Conservation (phyloP, 1,139 yeast genomes). For the Lodderomyces jiufengensis region DNA sequence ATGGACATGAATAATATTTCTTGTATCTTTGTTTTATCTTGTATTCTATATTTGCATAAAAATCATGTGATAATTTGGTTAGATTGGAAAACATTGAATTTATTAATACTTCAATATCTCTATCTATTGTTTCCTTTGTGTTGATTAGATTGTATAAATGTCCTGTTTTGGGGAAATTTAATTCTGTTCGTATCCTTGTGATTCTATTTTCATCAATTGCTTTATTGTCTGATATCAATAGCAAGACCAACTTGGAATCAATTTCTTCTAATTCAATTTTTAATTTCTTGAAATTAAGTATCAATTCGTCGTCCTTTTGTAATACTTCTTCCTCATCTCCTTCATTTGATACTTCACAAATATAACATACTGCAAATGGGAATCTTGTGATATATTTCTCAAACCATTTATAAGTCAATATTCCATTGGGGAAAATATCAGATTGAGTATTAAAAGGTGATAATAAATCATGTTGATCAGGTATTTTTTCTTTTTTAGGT, state of each 20-base stretch:
- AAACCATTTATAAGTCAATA: constrained; percentile 36
- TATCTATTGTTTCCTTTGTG: constrained; percentile 13
- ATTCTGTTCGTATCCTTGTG: constrained; percentile 21
- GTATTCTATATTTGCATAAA: constrained; percentile 31
- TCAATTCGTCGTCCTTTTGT: constrained; percentile 8
- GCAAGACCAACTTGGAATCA: constrained; percentile 27
- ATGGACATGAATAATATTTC: constrained; percentile 38
- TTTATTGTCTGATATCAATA: constrained; percentile 20
- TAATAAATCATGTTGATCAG: constrained; percentile 22
- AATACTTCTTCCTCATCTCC: constrained; percentile 17
- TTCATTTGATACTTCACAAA: constrained; percentile 19
- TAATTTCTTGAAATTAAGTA: constrained; percentile 15
- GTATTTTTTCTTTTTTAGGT: constrained; percentile 10
- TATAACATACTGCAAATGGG: constrained; percentile 35
- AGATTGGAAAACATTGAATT: constrained; percentile 29
- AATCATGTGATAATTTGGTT: constrained; percentile 30
- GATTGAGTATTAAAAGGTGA: constrained; percentile 40
- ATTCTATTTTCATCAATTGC: constrained; percentile 16
- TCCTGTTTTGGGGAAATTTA: constrained; percentile 33
- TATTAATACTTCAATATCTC: constrained; percentile 30
- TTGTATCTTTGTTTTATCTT: constrained; percentile 33
- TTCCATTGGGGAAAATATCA: constrained; percentile 43
- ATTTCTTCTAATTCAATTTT: constrained; percentile 17
- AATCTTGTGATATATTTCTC: constrained; percentile 26
- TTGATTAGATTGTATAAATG: constrained; percentile 19